Base-by-base conservation (phyloP, 2,329 filamentous ascomycete species). In the Talaromyces sp. region DNA sequence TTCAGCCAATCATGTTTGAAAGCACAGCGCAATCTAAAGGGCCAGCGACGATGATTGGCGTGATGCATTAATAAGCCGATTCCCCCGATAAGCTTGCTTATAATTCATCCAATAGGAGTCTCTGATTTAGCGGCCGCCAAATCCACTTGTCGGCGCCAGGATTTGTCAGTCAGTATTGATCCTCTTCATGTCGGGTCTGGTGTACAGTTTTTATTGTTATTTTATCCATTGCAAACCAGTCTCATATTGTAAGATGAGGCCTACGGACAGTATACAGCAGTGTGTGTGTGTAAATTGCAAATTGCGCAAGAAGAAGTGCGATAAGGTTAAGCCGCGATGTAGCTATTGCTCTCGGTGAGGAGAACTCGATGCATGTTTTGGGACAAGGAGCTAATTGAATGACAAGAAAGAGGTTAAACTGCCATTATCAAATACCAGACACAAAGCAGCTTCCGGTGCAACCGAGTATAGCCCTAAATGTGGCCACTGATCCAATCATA, bases 221-320 rank as follows among this genome's bases (percentile, higher is more conserved):
- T 27, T 22, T 25, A 49, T 49, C 11, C 11, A 25, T 25, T 49
- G 27, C 22, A 17, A 27, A 27, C 8, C 22, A 13, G 8, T 27
- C 15, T n/a, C 33, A 33, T 33, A 52, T 3, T 5, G 17, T 6
- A 50, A 22, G 22, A 61, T 61, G 59, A 35, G 19, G 17, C 31
- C 59, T 10, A 15, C 25, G 13, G 43, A 61, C 31, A 49, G 6
- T 33, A 35, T 27, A 25, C 43, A 50, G 10, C 54, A 25, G 6
- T 57, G 27, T 10, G 64, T 66, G 7, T 66, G 64, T 41, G 22
- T 31, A 3, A 63, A 57, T 37, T 66, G 64, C 47, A 66, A 66
- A 31, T 2, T 54, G 17, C 64, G 64, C 3, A 66, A 66, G 39
- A 66, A 63, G 27, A 63, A 63, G 54, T 63, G 64, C 37, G 64